Evolutionary conservation across 2,329 filamentous ascomycete species (phyloP), one percentile per base, ranked within the genome.

Genomic region (Diplodia seriata): DNA sequence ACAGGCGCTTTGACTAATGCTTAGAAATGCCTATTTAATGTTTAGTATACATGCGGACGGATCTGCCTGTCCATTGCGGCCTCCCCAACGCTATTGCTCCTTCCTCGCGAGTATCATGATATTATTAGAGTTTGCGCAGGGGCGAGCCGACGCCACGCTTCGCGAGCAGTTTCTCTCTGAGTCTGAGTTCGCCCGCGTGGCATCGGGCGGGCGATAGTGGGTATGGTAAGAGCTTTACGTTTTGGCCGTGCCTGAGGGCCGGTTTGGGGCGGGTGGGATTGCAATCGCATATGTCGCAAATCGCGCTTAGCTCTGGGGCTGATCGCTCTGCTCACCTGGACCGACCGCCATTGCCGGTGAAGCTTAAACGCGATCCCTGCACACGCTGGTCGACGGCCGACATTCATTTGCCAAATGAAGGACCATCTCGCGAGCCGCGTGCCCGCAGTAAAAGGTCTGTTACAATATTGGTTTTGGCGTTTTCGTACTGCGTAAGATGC

Each of bases 21-120:
- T 63, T 63, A 63, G 29, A 63, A 63, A 63, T 63, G 59, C 29
- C 47, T 51, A 51, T 38, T 38, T 49, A 63, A 63, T 63, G 59
- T 63, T 63, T 63, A 63, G 38, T 63, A 63, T 63, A 51, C 59
- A 63, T n/a, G 50, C 36, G 49, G 26, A 26, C 4, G 26, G 26
- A 62, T 50, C 40, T 14, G n/a, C 43, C 14, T 50, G 38, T n/a
- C 56, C 31, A 63, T 18, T 31, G 12, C 12, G 29, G 20, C 43
- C 26, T 59, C 59, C 14, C 33, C 59, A 33, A 26, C n/a, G 29
- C 26, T 59, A 29, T 43, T 59, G 38, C 23, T 50, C 23, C 59
- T 36, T 26, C 36, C 33, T 63, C 31, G 59, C 59, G 59, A 11
- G 31, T 26, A 29, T 11, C 23, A 18, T 38, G 36, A 38, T 6